A percentile compares a stretch with the other conserved stretches of the same genome.
Evolutionary conservation across 2,329 filamentous ascomycete genomes (phyloP).

Genomic region (Dactylella cylindrospora): DNA sequence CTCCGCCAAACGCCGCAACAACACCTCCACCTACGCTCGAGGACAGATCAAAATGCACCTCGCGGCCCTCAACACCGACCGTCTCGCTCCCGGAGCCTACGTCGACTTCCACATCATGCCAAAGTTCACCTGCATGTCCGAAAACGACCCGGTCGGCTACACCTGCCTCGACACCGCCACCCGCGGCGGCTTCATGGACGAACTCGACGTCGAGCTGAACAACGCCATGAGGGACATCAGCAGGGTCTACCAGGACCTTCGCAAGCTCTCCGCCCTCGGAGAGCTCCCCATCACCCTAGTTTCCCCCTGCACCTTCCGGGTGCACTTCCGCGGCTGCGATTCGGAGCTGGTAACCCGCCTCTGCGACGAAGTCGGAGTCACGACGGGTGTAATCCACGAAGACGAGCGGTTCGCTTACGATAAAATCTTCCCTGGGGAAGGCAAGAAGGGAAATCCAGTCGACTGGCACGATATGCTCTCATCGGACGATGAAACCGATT

Average conservation of each 20-base stretch:
- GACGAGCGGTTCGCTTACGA: constrained; percentile 58
- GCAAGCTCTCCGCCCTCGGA: constrained; percentile 72
- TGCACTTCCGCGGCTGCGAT: constrained; percentile 91
- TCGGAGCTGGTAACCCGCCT: constrained; percentile 76
- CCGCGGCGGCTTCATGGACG: constrained; percentile 69
- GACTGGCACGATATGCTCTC: constrained; percentile 44
- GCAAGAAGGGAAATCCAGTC: constrained; percentile 9
- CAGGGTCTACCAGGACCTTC: constrained; percentile 76
- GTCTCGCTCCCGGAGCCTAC: constrained; percentile 68
- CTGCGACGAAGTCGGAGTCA: constrained; percentile 83
- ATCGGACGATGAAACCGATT: constrained; percentile 26
- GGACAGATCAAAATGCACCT: constrained; percentile 62
- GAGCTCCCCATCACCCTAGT: constrained; percentile 80
- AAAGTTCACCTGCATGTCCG: constrained; percentile 82
- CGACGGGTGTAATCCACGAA: constrained; percentile 74
- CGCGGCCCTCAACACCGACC: constrained; percentile 49
- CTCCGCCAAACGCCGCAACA: constrained; percentile 70
- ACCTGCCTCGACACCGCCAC: constrained; percentile 69
- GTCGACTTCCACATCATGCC: constrained; percentile 88
- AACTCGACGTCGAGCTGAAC: constrained; percentile 84
- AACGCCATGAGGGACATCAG: constrained; percentile 81
- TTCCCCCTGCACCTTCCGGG: constrained; percentile 65
- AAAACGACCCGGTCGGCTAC: constrained; percentile 61
- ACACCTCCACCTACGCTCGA: constrained; percentile 67
- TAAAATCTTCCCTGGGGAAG: constrained; percentile 18